These are phyloP conservation scores for Pichia thaimueangensis DNA, from an alignment of 805 yeast species.

Conservation along the genomic window DNA sequence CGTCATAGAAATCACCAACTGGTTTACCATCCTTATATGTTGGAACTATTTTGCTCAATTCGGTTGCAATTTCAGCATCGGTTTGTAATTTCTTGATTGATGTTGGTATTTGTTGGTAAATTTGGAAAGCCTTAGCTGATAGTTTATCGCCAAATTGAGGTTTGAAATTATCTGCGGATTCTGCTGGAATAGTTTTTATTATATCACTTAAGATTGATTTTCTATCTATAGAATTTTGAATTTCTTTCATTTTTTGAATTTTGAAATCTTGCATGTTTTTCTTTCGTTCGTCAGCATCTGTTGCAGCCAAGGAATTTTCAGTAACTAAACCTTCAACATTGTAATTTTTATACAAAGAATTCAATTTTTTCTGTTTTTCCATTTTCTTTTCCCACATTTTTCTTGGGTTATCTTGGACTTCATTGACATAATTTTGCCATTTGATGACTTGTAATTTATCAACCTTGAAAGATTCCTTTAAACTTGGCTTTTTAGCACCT, in stretches of 20 bases:
- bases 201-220: conserved; percentile 41
- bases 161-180: conserved; percentile 30
- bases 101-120: conserved; percentile 27
- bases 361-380: conserved; percentile 38
- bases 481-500: conserved; percentile 78
- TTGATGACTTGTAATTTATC: conserved; percentile 66
- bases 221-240: conserved; percentile 36
- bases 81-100: conserved; percentile 21
- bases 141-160: conserved; percentile 31
- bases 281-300: conserved; percentile 27
- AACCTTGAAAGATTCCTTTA: conserved; percentile 57
- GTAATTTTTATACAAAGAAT: conserved; percentile 23
- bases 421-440: conserved; percentile 69
- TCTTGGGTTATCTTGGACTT: conserved; percentile 51
- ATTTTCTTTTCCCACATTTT: conserved; percentile 46
- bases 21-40: conserved; percentile 25
- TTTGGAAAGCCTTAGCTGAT: conserved; percentile 30
- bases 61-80: conserved; percentile 42
- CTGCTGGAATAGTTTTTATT: conserved; percentile 24
- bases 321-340: conserved; percentile 21
- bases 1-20: conserved; percentile 25
- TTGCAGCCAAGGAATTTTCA: conserved; percentile 13
- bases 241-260: conserved; percentile 31
- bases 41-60: conserved; percentile 39
- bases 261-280: conserved; percentile 24